phyloP scores from a whole-genome alignment of 176 grass and related monocot genomes.

The Juncus effusus region DNA sequence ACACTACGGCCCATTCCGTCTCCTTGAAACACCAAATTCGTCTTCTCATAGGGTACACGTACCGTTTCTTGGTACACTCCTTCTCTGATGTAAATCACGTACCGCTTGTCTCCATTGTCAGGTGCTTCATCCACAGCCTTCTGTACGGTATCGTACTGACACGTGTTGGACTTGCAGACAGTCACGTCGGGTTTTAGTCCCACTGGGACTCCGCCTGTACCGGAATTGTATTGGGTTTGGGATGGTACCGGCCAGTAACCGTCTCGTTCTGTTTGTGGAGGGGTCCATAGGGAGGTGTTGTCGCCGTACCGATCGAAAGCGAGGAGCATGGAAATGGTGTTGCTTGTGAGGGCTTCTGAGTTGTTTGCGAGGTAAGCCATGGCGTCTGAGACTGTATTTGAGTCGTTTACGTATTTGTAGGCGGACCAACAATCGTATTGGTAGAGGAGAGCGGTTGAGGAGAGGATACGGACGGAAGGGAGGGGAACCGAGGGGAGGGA shows the following conservation, averaged over 20 bases:
- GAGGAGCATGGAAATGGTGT: constrained; percentile 73
- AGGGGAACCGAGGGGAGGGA: constrained; percentile 21
- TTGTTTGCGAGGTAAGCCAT: constrained; percentile 63
- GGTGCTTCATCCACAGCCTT: constrained; percentile 66
- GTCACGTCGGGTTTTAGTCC: constrained; percentile 37
- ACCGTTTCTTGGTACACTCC: constrained; percentile 87
- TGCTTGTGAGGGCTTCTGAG: constrained; percentile 48
- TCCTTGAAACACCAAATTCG: constrained; percentile 61
- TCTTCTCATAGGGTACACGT: constrained; percentile 66
- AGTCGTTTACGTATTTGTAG: constrained; percentile 79
- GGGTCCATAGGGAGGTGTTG: constrained; percentile 52
- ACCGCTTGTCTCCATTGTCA: constrained; percentile 27
- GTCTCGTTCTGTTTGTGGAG: constrained; percentile 79
- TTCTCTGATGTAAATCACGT: constrained; percentile 65
- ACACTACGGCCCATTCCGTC: constrained; percentile 82
- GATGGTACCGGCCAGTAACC: constrained; percentile 68
- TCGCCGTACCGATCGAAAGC: constrained; percentile 63
- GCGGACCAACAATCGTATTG: constrained; percentile 98
- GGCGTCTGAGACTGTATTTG: constrained; percentile 55
- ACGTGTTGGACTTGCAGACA: constrained; percentile 33
- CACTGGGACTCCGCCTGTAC: constrained; percentile 37
- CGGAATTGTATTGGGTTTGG: neutral
- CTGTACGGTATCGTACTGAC: constrained; percentile 33
- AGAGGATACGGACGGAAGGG: constrained; percentile 37
- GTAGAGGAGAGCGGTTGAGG: constrained; percentile 67